Conservation (phyloP, 306 rosid species). For the Clitoria ternatea region DNA sequence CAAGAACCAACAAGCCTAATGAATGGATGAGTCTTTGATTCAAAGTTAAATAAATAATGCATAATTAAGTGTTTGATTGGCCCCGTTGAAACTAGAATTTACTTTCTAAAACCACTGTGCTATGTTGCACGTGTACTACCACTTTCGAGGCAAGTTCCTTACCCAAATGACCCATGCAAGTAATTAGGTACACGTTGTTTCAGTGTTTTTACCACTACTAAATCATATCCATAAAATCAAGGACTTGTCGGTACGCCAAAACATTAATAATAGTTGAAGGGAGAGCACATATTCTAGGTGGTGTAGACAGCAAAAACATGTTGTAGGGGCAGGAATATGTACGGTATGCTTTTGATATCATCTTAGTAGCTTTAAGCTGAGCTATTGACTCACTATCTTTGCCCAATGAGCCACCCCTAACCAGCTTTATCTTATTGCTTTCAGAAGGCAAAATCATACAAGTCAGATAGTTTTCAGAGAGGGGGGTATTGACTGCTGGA, state of each 20-base stretch:
- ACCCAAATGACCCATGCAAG: background rate
- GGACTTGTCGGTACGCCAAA: conserved; percentile 10
- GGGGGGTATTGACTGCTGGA: conserved; percentile 4
- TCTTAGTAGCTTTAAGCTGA: conserved; percentile 19
- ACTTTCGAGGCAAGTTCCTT: background rate
- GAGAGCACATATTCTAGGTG: conserved; percentile 44
- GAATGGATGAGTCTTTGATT: conserved; percentile 50
- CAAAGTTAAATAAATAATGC: conserved; percentile 55
- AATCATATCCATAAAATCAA: conserved; percentile 6
- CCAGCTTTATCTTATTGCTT: conserved; percentile 21
- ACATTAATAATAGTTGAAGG: conserved; percentile 4
- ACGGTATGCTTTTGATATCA: conserved; percentile 26
- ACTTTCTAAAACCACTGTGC: background rate
- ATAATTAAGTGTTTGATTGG: conserved; percentile 41
- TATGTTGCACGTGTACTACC: conserved; percentile 24
- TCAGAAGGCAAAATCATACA: conserved; percentile 29
- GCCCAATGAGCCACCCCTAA: conserved; percentile 21
- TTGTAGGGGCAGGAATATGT: conserved; percentile 24
- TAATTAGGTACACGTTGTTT: conserved; percentile 8
- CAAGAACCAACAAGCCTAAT: conserved; percentile 43
- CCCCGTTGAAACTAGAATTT: conserved; percentile 26
- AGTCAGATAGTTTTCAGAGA: conserved; percentile 22
- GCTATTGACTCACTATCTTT: conserved; percentile 45
- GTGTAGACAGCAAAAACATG: conserved; percentile 30
- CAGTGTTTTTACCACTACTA: background rate